Base-by-base conservation (phyloP, 1,139 yeast species). In the Geotrichum citri-aurantii region DNA sequence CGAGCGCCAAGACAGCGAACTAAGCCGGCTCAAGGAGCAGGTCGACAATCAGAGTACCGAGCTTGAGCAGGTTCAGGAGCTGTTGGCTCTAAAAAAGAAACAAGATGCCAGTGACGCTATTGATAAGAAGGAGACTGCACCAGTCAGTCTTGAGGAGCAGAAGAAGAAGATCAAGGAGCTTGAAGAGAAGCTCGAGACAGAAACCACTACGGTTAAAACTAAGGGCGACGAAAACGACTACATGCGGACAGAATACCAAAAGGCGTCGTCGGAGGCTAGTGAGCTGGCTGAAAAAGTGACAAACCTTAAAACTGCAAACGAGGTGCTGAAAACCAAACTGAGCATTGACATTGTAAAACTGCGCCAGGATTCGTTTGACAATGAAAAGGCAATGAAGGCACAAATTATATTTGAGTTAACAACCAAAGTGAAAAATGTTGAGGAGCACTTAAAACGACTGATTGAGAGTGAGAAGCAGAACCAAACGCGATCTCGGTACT, bases 211-310 rank as follows among this genome's bases (percentile, higher is more conserved):
- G 68, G 74, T 62, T 58, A 77, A 66, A 59, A 78, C 70, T 67
- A 76, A 72, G 65, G 70, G 59, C 69, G 78, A 72, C 40, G 97
- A 90, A 65, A 81, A 79, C 59, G 81, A 76, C 56, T 90, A 88
- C 69, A 86, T 87, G 82, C 72, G 77, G 10, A 77, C 76, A 47
- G 96, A 91, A 70, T 81, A 84, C 58, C 78, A 77, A 54, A 81
- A 84, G 61, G 89, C 95, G 0, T 68, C 76, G 1, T 71, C 74
- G 6, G 81, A 92, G 0, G 80, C 83, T 0, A 71, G 71, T 6
- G 89, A 84, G 17, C 81, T 88, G 0, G 70, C 73, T 2, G 65
- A 67, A 1, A 81, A 79, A 57, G 75, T 81, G 6, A 69, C 66
- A 2, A 71, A 67, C 1, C 65, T 77, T n/a, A 67, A 72, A 48